phyloP scores from a whole-genome alignment of 1,139 yeast species.

The Pichia sp. region DNA sequence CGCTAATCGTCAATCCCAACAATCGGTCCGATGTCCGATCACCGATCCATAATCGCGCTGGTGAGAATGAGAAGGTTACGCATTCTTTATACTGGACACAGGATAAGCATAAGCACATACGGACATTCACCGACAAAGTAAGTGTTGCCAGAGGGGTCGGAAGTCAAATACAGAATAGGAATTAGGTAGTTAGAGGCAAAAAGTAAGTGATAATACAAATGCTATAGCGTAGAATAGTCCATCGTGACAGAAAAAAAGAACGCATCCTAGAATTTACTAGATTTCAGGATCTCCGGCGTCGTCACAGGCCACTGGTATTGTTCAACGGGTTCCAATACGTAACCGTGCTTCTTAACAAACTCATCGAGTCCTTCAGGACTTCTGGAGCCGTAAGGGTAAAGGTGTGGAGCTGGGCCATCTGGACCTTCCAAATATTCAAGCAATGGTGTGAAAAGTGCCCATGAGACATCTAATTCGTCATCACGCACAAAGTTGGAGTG shows the following conservation, averaged over 20 bases:
- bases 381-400: slow-evolving; percentile 84
- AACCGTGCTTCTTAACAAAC: slow-evolving; percentile 65
- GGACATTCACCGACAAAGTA: too few relatives aligned
- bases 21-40: too few relatives aligned
- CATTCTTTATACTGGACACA: too few relatives aligned
- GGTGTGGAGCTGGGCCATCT: slow-evolving; percentile 53
- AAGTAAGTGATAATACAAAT: too few relatives aligned
- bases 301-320: slow-evolving; percentile 78
- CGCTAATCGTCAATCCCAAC: too few relatives aligned
- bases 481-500: slow-evolving; percentile 98
- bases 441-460: slow-evolving; percentile 91
- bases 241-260: not conserved
- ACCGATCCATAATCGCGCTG: too few relatives aligned
- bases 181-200: too few relatives aligned
- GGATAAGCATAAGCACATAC: too few relatives aligned
- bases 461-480: slow-evolving; percentile 90
- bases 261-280: slow-evolving; percentile 19
- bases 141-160: too few relatives aligned
- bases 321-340: slow-evolving; percentile 50
- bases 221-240: too few relatives aligned
- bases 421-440: slow-evolving; percentile 70
- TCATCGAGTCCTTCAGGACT: slow-evolving; percentile 67
- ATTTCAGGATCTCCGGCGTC: slow-evolving; percentile 36
- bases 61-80: too few relatives aligned
- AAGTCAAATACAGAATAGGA: too few relatives aligned